Conservation (phyloP, 768 basidiomycete species). For the Podaxis pistillaris region DNA sequence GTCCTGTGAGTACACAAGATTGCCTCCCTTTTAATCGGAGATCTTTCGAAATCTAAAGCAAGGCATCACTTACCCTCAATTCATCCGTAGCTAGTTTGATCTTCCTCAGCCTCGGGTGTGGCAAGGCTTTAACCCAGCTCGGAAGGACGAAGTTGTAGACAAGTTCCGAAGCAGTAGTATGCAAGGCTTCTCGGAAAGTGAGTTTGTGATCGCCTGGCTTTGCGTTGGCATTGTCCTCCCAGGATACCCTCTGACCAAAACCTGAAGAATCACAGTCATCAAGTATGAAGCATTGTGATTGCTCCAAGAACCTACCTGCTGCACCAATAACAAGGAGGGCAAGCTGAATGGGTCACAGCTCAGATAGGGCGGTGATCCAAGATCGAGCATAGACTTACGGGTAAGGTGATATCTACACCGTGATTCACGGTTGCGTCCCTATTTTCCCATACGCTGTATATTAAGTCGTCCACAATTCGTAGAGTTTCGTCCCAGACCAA, state of each 20-base stretch:
- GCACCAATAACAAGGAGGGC: slow-evolving; percentile 55
- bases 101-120: slow-evolving; percentile 17
- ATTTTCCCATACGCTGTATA: slow-evolving; percentile 47
- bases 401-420: slow-evolving; percentile 50
- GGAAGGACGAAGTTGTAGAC: slow-evolving; percentile 38
- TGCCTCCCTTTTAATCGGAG: not conserved
- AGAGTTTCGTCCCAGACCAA: slow-evolving; percentile 49
- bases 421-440: slow-evolving; percentile 39
- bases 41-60: not conserved
- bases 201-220: slow-evolving; percentile 43
- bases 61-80: slow-evolving; percentile 33
- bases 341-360: slow-evolving; percentile 33
- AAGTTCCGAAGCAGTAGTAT: slow-evolving; percentile 37
- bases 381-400: slow-evolving; percentile 32
- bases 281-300: not conserved
- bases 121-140: slow-evolving; percentile 37
- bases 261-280: slow-evolving; percentile 27
- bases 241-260: slow-evolving; percentile 51
- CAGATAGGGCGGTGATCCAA: slow-evolving; percentile 12
- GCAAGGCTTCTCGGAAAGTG: slow-evolving; percentile 49
- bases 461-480: slow-evolving; percentile 40
- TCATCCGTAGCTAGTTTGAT: slow-evolving; percentile 40
- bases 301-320: slow-evolving; percentile 37
- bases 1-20: slow-evolving; percentile 15
- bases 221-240: slow-evolving; percentile 36